A percentile compares a stretch with the other conserved stretches of the same genome.
phyloP scores from a whole-genome alignment of 2,329 filamentous ascomycete species.

The Ophiostoma quercus region DNA sequence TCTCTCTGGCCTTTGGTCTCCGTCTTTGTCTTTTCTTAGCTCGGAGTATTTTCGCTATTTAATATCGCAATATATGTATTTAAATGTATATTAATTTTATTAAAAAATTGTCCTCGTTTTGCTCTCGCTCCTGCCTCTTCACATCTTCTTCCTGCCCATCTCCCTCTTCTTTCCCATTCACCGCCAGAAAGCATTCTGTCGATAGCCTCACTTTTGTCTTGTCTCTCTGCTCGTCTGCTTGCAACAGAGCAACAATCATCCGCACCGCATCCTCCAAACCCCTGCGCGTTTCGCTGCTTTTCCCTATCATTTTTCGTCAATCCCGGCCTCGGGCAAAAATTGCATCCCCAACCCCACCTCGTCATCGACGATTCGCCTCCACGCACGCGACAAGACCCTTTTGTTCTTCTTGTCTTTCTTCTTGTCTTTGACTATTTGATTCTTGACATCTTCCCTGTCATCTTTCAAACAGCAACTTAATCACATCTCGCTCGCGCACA shows the following conservation, averaged over 20 bases:
- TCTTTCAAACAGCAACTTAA: not conserved
- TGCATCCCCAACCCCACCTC: conserved; percentile 16
- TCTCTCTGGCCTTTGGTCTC: not conserved
- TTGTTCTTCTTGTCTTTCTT: not conserved
- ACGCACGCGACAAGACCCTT: conserved; percentile 14
- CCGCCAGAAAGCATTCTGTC: conserved; percentile 7
- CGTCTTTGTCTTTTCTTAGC: not conserved
- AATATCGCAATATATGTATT: not conserved
- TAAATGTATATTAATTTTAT: not conserved
- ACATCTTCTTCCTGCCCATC: not conserved
- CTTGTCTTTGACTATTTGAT: not conserved
- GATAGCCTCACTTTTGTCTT: conserved; percentile 1
- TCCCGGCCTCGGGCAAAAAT: conserved; percentile 16
- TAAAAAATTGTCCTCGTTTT: not conserved
- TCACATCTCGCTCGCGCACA: not conserved
- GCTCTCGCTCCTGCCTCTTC: conserved; percentile 1
- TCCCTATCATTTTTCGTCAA: conserved; percentile 14
- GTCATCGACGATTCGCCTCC: conserved; percentile 15
- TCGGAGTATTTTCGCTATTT: not conserved
- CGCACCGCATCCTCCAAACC: not conserved
- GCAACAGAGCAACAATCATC: not conserved
- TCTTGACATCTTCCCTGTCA: not conserved
- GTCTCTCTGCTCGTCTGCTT: not conserved
- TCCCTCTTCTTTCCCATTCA: conserved; percentile 10
- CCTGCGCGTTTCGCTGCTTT: conserved; percentile 8